phyloP scores from a whole-genome alignment of 139 green algal genomes.

The Coccomyxa sp. region DNA sequence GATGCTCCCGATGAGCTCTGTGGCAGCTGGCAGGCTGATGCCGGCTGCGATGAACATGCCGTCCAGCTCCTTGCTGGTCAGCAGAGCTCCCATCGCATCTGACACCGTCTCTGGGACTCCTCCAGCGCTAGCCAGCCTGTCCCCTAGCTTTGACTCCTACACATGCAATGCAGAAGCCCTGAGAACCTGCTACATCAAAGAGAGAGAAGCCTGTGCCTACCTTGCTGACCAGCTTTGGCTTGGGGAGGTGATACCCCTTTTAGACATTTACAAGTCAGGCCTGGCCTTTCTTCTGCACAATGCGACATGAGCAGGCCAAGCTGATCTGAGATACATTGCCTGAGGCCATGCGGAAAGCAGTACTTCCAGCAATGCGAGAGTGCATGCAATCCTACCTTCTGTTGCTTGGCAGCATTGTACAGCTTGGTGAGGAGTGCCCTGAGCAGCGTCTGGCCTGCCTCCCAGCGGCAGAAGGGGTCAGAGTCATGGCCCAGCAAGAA shows the following conservation, averaged over 20 bases:
- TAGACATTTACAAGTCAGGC: too few species aligned
- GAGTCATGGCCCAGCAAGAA: constrained; percentile 92
- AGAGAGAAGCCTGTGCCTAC: too few species aligned
- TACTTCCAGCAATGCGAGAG: neutral
- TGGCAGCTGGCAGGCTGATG: constrained; percentile 56
- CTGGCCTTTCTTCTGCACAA: too few species aligned
- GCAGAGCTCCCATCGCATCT: constrained; percentile 54
- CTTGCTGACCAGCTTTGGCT: too few species aligned
- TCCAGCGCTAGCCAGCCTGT: constrained; percentile 40
- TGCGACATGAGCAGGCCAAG: too few species aligned
- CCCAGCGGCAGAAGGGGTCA: constrained; percentile 91
- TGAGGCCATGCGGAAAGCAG: neutral
- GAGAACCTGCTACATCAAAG: too few species aligned
- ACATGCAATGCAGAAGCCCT: neutral
- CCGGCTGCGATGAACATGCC: constrained; percentile 66
- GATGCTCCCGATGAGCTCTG: constrained; percentile 76
- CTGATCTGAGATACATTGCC: too few species aligned
- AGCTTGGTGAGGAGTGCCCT: constrained; percentile 74
- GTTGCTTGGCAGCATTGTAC: constrained; percentile 42
- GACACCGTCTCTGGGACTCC: constrained; percentile 57
- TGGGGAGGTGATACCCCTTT: too few species aligned
- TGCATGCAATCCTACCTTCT: constrained; percentile 6
- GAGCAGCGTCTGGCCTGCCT: constrained; percentile 79
- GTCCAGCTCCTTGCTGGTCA: constrained; percentile 50
- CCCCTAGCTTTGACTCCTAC: constrained; percentile 21